A percentile compares a stretch with the other conserved stretches of the same genome.
These are phyloP conservation scores for Omphalotus guepiniiformis DNA, from an alignment of 768 basidiomycete genomes.

Conservation along the genomic window DNA sequence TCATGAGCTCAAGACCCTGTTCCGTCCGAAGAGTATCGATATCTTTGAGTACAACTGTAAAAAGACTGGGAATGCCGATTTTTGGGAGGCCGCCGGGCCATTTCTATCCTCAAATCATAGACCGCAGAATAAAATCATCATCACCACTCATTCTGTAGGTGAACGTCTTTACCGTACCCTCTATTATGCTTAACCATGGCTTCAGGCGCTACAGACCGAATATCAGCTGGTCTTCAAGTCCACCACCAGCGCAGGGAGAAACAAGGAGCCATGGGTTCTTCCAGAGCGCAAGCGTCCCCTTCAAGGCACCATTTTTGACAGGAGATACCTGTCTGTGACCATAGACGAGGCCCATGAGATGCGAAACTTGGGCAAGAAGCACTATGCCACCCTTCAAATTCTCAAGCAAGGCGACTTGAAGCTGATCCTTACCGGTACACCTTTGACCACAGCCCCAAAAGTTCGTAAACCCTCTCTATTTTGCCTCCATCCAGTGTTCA, in stretches of 20 bases:
- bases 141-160: slow-evolving; percentile 11
- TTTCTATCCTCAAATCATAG: slow-evolving; percentile 7
- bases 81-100: slow-evolving; percentile 7
- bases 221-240: background rate
- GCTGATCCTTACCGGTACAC: slow-evolving; percentile 20
- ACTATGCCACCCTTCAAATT: slow-evolving; percentile 12
- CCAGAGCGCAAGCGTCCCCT: background rate
- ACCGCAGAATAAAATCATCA: slow-evolving; percentile 6
- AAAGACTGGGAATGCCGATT: background rate
- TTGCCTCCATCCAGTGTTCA: background rate
- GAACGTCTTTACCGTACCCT: background rate
- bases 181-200: background rate
- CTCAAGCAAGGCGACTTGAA: slow-evolving; percentile 9
- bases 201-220: slow-evolving; percentile 17
- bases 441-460: slow-evolving; percentile 20
- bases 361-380: slow-evolving; percentile 14
- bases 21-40: slow-evolving; percentile 7
- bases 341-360: slow-evolving; percentile 23
- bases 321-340: slow-evolving; percentile 12
- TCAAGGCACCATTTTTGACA: slow-evolving; percentile 14
- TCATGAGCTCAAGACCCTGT: slow-evolving; percentile 8
- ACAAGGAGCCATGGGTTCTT: slow-evolving; percentile 15
- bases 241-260: slow-evolving; percentile 2
- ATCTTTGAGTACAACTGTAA: slow-evolving; percentile 5
- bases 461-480: slow-evolving; percentile 9